Percentiles rank a stretch among this genome's conserved stretches.
Evolutionary conservation across 164 flowering plant species (phyloP).

Genomic region (Magnolia sinica): DNA sequence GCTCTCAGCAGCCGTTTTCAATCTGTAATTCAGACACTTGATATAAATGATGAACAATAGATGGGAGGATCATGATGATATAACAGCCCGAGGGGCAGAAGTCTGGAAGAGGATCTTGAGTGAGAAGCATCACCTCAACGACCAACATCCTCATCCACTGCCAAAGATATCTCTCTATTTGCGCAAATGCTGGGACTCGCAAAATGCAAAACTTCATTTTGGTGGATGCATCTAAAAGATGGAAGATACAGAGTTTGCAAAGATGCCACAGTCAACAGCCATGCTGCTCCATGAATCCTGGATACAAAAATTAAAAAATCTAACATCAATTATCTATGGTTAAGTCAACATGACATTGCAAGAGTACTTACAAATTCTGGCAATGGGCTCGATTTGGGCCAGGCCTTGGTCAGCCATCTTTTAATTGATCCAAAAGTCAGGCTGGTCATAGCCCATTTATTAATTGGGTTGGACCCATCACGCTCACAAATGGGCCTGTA

Average conservation of each 20-base stretch:
- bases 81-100: too few relatives aligned
- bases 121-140: too few relatives aligned
- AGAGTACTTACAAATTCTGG: neutral
- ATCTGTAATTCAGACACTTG: too few relatives aligned
- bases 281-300: slow-evolving; percentile 1
- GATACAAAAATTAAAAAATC: neutral
- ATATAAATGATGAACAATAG: too few relatives aligned
- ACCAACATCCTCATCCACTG: neutral
- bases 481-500: too few relatives aligned
- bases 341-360: neutral
- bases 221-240: neutral
- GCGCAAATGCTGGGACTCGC: neutral
- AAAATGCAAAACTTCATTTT: neutral
- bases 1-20: too few relatives aligned
- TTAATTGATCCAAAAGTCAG: neutral
- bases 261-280: neutral
- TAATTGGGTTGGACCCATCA: too few relatives aligned
- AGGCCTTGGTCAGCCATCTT: too few relatives aligned
- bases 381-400: too few relatives aligned
- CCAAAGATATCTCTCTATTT: neutral
- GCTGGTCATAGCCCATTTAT: too few relatives aligned
- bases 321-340: neutral
- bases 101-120: too few relatives aligned
- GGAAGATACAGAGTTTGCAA: neutral
- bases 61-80: too few relatives aligned